phyloP scores from a whole-genome alignment of 2,329 filamentous ascomycete species.

The Colletotrichum tabaci region DNA sequence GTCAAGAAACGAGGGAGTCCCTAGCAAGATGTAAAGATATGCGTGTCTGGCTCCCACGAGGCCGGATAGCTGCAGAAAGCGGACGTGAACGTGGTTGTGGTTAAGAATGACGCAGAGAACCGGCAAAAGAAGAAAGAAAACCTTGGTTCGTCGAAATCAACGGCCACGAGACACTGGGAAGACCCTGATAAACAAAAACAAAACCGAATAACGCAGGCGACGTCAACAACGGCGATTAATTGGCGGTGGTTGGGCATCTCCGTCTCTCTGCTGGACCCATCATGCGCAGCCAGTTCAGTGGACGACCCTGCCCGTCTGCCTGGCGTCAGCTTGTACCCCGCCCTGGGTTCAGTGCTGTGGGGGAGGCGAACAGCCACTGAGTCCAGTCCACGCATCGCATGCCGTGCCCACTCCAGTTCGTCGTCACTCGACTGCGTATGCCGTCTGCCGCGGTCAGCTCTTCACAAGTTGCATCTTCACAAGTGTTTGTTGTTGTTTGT shows the following conservation, averaged over 20 bases:
- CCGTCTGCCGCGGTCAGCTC: background rate
- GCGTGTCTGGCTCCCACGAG: conserved; percentile 34
- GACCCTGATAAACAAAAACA: conserved; percentile 10
- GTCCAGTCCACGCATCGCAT: background rate
- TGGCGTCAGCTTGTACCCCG: background rate
- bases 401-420: background rate
- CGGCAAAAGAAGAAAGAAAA: background rate
- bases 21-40: conserved; percentile 4
- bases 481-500: background rate
- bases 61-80: conserved; percentile 21
- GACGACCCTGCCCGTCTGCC: background rate
- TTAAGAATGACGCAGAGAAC: background rate
- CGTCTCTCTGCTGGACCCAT: conserved; percentile 19
- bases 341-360: background rate
- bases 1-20: conserved; percentile 14
- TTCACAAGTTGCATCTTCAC: background rate
- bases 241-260: conserved; percentile 35
- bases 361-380: conserved; percentile 2
- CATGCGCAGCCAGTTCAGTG: background rate
- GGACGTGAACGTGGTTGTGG: conserved; percentile 15
- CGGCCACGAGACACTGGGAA: background rate
- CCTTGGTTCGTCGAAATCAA: background rate
- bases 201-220: conserved; percentile 15
- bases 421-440: background rate
- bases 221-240: conserved; percentile 16